Evolutionary conservation across 2,329 filamentous ascomycete genomes (phyloP).

Genomic region (Xylariaceae sp.): DNA sequence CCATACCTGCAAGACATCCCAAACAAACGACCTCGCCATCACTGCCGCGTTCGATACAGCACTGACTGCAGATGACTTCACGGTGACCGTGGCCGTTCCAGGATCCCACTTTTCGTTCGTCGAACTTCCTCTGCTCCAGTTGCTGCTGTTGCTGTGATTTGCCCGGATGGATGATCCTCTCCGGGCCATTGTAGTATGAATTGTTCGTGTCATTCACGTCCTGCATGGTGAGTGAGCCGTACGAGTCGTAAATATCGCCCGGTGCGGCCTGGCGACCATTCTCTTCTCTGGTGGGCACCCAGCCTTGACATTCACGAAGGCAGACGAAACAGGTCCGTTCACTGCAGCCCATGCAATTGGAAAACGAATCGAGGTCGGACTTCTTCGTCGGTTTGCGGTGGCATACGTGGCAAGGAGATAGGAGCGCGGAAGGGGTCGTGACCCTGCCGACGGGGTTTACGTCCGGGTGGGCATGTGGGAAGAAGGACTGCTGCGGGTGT

Average conservation of each 20-base stretch:
- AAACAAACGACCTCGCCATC: constrained; percentile 64
- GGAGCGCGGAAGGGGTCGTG: constrained; percentile 26
- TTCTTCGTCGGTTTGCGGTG: constrained; percentile 59
- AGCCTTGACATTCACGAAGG: constrained; percentile 56
- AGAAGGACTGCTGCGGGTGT: constrained; percentile 22
- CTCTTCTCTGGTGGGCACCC: constrained; percentile 30
- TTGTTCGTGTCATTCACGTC: constrained; percentile 38
- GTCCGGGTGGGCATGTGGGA: constrained; percentile 27
- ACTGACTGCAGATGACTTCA: constrained; percentile 58
- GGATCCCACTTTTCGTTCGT: constrained; percentile 26
- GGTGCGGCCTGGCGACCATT: constrained; percentile 12
- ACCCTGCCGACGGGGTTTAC: constrained; percentile 14
- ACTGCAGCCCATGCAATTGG: constrained; percentile 57
- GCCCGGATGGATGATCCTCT: neutral
- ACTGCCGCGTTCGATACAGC: constrained; percentile 59
- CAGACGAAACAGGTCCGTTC: constrained; percentile 65
- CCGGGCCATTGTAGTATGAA: neutral
- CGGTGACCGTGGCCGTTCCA: constrained; percentile 40
- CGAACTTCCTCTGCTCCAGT: constrained; percentile 11
- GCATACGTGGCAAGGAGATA: constrained; percentile 62
- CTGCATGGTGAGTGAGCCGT: constrained; percentile 46
- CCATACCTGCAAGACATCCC: constrained; percentile 50
- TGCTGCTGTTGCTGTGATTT: constrained; percentile 16
- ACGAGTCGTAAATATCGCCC: constrained; percentile 30
- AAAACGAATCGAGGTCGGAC: constrained; percentile 60